phyloP scores from a whole-genome alignment of 441 rosid species.

The Arabidopsis lyrata region DNA sequence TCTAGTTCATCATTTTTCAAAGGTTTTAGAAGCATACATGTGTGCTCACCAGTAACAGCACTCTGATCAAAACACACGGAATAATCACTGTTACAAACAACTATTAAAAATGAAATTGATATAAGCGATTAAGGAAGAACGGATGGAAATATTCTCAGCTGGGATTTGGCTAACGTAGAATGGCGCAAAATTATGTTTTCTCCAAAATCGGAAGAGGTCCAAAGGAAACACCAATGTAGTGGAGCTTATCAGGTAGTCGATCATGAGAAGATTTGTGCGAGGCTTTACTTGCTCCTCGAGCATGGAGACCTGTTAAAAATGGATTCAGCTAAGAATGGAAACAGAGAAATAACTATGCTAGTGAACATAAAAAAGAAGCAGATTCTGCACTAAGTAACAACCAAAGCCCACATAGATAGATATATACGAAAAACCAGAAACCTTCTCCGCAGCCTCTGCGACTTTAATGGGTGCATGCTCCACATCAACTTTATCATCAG shows the following conservation, averaged over 20 bases:
- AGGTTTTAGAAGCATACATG: slow-evolving; percentile 92
- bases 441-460: slow-evolving; percentile 68
- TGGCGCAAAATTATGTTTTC: slow-evolving; percentile 89
- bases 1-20: slow-evolving; percentile 74
- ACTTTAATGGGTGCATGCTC: slow-evolving; percentile 62
- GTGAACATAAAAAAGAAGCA: background rate
- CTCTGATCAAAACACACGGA: slow-evolving; percentile 57
- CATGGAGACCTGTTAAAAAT: slow-evolving; percentile 74
- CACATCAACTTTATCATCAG: slow-evolving; percentile 57
- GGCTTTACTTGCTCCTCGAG: slow-evolving; percentile 89
- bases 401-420: slow-evolving; percentile 5
- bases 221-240: slow-evolving; percentile 96
- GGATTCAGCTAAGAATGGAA: slow-evolving; percentile 9
- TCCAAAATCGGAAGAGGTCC: slow-evolving; percentile 97
- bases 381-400: background rate
- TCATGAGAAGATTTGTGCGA: slow-evolving; percentile 83
- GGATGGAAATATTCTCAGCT: slow-evolving; percentile 62
- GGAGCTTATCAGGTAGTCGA: slow-evolving; percentile 85
- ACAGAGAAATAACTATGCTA: slow-evolving; percentile 24
- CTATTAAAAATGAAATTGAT: slow-evolving; percentile 35
- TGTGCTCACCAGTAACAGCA: slow-evolving; percentile 92
- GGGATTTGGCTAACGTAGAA: slow-evolving; percentile 88
- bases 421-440: slow-evolving; percentile 28
- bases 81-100: slow-evolving; percentile 36
- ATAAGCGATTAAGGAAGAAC: slow-evolving; percentile 26